These are phyloP conservation scores for Sclerospora graminicola DNA, from an alignment of 352 stramenopile genomes.

Conservation along the genomic window DNA sequence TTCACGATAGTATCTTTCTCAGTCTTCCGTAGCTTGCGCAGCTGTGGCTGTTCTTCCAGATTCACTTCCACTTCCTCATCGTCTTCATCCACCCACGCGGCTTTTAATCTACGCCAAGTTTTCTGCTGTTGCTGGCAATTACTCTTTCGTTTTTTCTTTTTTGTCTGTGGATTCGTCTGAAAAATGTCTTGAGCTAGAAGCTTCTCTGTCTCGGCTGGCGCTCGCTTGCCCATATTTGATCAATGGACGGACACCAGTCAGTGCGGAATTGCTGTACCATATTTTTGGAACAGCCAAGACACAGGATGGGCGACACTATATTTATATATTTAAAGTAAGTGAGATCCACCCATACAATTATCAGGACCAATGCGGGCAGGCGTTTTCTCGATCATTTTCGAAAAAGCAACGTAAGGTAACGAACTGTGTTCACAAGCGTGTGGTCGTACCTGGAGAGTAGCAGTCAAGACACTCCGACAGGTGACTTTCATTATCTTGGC, in stretches of 20 bases:
- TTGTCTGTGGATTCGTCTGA: slow-evolving; percentile 14
- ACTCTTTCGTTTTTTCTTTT: slow-evolving; percentile 16
- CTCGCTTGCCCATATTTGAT: slow-evolving; percentile 42
- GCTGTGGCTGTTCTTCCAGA: slow-evolving; percentile 49
- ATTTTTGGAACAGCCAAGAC: not conserved
- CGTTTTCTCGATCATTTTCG: slow-evolving; percentile 9
- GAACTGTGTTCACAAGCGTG: too few species aligned
- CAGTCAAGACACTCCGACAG: too few species aligned
- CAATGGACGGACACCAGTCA: not conserved
- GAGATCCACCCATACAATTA: not conserved
- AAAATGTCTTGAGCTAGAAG: slow-evolving; percentile 50
- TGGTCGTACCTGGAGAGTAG: too few species aligned
- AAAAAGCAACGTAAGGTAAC: slow-evolving; percentile 7
- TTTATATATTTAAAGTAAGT: slow-evolving; percentile 6
- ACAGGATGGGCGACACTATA: slow-evolving; percentile 5
- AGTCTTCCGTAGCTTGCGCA: slow-evolving; percentile 80
- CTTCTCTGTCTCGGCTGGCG: slow-evolving; percentile 32
- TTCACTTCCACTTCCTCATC: slow-evolving; percentile 66
- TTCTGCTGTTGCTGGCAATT: slow-evolving; percentile 10
- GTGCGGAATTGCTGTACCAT: not conserved
- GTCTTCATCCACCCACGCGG: slow-evolving; percentile 85
- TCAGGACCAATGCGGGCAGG: not conserved
- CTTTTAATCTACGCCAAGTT: slow-evolving; percentile 16
- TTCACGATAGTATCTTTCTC: slow-evolving; percentile 54
- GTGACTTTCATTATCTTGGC: too few species aligned